Base-by-base conservation (phyloP, 2,329 filamentous ascomycete genomes). In the Teratosphaeria destructans region DNA sequence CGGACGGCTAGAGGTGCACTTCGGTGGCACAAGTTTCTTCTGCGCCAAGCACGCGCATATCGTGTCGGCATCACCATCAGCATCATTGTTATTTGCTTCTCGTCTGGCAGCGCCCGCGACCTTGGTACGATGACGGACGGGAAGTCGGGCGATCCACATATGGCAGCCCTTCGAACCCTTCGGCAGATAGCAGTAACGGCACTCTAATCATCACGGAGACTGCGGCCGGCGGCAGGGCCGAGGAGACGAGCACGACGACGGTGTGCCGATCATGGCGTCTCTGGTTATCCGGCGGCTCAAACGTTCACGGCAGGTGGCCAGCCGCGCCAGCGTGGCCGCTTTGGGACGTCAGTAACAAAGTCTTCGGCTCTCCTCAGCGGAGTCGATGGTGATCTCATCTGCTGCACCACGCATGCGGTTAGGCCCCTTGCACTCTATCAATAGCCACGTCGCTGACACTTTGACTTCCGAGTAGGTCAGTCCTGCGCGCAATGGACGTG, bases 391-490 rank as follows among this genome's bases (percentile, higher is more conserved):
- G 43, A 49, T 49, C 43, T 49, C 43, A 49, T 49, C 19, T 49
- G 43, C 43, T 49, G 43, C 43, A 23, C 16, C 43, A 49, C 43
- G 43, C 43, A 49, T 49, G n/a, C 19, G 43, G 19, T 49, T 49
- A 49, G 43, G 16, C 19, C 43, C n/a, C 10, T 23, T n/a, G n/a
- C 43, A 57, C 59, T 58, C 65, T 67, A 67, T 64, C 62, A 64
- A 65, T 66, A 67, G 65, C 63, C 61, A 62, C 23, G n/a, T 14
- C 34, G 56, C 56, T 52, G 56, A 57, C 54, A 26, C 61, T 58
- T 59, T 57, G 59, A 62, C 59, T 63, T 59, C 60, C 57, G 56
- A 56, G 57, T 47, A 57, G 47, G 47, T 57, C 55, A 52, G 60
- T 64, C 59, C 60, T 60, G 60, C 61, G 56, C 37, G 61, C 59